A percentile compares a stretch with the other conserved stretches of the same genome.
These are phyloP conservation scores for Mortierella claussenii DNA, from an alignment of 192 early-diverging fungal genomes.

Conservation along the genomic window DNA sequence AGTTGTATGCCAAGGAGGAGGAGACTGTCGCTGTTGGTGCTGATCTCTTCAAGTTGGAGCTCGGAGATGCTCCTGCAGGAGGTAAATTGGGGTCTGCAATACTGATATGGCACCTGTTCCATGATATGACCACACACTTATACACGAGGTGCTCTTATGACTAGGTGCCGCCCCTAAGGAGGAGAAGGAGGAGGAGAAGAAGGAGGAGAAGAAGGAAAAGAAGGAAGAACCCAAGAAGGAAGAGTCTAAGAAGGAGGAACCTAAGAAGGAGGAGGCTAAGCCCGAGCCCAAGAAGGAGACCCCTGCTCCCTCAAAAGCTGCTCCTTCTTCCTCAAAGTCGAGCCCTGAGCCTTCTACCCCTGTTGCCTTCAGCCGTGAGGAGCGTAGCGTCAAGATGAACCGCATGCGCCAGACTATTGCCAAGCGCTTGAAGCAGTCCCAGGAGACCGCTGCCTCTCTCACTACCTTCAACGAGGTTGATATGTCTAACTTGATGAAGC, in stretches of 20 bases:
- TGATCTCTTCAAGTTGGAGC: conserved; percentile 94
- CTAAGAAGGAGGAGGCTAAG: conserved; percentile 52
- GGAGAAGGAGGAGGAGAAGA: conserved; percentile 49
- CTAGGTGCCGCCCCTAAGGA: conserved; percentile 57
- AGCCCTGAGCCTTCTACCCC: conserved; percentile 56
- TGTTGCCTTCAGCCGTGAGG: conserved; percentile 54
- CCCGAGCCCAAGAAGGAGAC: conserved; percentile 54
- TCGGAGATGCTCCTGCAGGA: conserved; percentile 72
- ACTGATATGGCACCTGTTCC: too few relatives aligned
- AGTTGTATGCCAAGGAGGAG: conserved; percentile 85
- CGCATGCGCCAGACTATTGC: conserved; percentile 96
- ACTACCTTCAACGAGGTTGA: conserved; percentile 99
- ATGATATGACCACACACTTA: too few relatives aligned
- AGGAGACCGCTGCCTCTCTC: conserved; percentile 95
- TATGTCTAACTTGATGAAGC: conserved; percentile 94
- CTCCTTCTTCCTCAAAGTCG: conserved; percentile 32
- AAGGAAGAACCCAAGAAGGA: conserved; percentile 60
- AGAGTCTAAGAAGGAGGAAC: conserved; percentile 53
- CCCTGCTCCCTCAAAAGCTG: conserved; percentile 46
- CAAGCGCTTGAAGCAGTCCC: conserved; percentile 95
- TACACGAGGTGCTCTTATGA: too few relatives aligned
- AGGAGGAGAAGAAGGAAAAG: conserved; percentile 54
- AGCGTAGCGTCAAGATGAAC: conserved; percentile 90
- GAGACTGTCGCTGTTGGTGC: conserved; percentile 91
- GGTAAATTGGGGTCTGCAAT: too few relatives aligned